Evolutionary conservation across 2,329 filamentous ascomycete species (phyloP), one percentile per base, ranked within the genome.

Genomic region (Ophiosphaerella korrae): DNA sequence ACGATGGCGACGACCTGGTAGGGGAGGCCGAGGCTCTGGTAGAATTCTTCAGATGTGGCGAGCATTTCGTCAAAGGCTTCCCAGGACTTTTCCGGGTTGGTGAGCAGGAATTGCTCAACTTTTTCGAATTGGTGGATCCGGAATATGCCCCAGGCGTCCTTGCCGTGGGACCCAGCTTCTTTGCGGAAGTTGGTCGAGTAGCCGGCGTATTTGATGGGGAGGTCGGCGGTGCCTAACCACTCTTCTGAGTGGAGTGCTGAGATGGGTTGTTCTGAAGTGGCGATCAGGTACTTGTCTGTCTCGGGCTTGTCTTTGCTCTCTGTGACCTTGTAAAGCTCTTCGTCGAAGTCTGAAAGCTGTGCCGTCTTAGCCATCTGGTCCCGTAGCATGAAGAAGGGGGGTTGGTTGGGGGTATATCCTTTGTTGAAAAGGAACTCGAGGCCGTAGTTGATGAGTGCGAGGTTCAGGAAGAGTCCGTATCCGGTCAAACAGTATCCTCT

Each of bases 281-380:
- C 90, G 67, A 88, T 88, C 23, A 71, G 61, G 51, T 72, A 72
- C 78, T 97, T 97, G 78, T 97, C 94, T 43, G 89, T 90, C 65
- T 90, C 85, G 33, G 75, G 75, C 58, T 90, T 86, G 64, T 95
- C 91, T 52, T 90, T 89, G 72, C 89, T 88, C 61, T 93, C 86
- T 21, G 82, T 82, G 48, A 99, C 93, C 78, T 97, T 97, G 83
- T 99, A 99, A 44, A 99, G 80, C 75, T 97, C 93, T 74, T 97
- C 94, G 70, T 99, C 94, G 68, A 99, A 99, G 68, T 97, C 90
- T 63, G 94, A 92, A 23, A 99, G 85, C 77, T 99, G 94, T 2
- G 94, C 94, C 0, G 94, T 99, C 82, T 97, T 97, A 53, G 89
- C 92, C 94, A 99, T 99, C 74, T 91, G 88, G 43, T 96, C 90